Conservation (phyloP, 768 basidiomycete species). For the Lentinula boryana region DNA sequence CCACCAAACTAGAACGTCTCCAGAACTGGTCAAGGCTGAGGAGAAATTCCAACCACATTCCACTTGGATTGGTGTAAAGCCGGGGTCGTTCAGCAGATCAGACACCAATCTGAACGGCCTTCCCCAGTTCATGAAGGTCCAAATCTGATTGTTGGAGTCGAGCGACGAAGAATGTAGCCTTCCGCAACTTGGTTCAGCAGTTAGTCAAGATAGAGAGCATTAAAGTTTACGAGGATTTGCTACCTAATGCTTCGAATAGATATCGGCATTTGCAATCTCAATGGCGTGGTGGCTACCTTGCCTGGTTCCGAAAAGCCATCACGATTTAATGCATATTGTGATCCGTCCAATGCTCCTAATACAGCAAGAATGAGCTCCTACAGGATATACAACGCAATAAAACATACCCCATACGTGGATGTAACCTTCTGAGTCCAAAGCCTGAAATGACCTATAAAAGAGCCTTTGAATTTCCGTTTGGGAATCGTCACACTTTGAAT, state of each 20-base stretch:
- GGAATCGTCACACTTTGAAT: not conserved
- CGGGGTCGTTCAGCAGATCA: conserved; percentile 34
- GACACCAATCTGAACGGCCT: conserved; percentile 62
- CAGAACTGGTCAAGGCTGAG: conserved; percentile 64
- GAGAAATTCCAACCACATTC: conserved; percentile 82
- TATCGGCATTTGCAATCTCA: conserved; percentile 52
- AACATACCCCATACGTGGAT: conserved; percentile 77
- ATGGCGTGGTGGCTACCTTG: conserved; percentile 46
- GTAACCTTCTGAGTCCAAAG: conserved; percentile 67
- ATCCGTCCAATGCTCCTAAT: conserved; percentile 60
- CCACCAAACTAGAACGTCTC: conserved; percentile 75
- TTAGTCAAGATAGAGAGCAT: not conserved
- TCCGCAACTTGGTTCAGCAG: conserved; percentile 53
- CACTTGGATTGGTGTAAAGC: conserved; percentile 45
- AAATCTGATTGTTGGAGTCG: conserved; percentile 54
- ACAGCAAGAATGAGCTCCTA: conserved; percentile 4
- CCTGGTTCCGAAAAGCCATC: conserved; percentile 55
- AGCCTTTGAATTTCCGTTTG: not conserved
- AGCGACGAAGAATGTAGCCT: conserved; percentile 65
- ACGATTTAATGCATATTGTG: conserved; percentile 26
- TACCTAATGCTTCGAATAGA: conserved; percentile 65
- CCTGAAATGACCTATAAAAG: conserved; percentile 72
- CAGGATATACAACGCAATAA: not conserved
- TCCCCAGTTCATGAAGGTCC: conserved; percentile 77
- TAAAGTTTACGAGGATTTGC: conserved; percentile 25